Evolutionary conservation across 106 monocot species (phyloP).

Genomic region (Phalaenopsis aphrodite): DNA sequence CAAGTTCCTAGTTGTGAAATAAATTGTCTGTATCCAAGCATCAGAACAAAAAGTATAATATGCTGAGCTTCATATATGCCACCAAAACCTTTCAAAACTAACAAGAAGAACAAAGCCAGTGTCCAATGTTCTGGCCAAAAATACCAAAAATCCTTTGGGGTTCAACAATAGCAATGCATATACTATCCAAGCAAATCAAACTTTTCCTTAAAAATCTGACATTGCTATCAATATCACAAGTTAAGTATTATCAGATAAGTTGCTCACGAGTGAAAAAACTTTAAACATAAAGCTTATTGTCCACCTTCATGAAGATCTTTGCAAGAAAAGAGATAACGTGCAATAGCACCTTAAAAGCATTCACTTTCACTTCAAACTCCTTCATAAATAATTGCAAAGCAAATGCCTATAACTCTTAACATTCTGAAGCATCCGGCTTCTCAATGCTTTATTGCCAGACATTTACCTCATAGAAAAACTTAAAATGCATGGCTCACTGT

Average conservation of each 20-base stretch:
- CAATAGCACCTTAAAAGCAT: not conserved
- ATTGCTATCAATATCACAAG: not conserved
- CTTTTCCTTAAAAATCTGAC: not conserved
- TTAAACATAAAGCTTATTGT: not conserved
- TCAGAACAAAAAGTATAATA: not conserved
- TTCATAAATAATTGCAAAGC: not conserved
- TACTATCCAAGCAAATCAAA: not conserved
- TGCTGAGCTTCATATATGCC: not conserved
- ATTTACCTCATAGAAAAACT: not conserved
- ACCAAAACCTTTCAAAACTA: too few species aligned
- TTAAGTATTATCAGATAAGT: not conserved
- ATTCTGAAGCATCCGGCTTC: not conserved
- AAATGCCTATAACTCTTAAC: not conserved
- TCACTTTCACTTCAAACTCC: not conserved
- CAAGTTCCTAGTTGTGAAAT: not conserved
- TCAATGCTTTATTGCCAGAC: conserved; percentile 3
- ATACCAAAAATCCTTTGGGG: not conserved
- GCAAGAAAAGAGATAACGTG: not conserved
- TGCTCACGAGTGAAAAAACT: not conserved
- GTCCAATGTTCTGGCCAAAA: not conserved
- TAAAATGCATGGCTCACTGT: conserved; percentile 5
- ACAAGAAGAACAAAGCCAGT: too few species aligned
- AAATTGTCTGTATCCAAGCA: not conserved
- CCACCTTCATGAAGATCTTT: not conserved
- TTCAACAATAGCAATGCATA: not conserved